A percentile compares a stretch with the other conserved stretches of the same genome.
Evolutionary conservation across 1,139 yeast genomes (phyloP).

Genomic region (Taiozyma onychis): DNA sequence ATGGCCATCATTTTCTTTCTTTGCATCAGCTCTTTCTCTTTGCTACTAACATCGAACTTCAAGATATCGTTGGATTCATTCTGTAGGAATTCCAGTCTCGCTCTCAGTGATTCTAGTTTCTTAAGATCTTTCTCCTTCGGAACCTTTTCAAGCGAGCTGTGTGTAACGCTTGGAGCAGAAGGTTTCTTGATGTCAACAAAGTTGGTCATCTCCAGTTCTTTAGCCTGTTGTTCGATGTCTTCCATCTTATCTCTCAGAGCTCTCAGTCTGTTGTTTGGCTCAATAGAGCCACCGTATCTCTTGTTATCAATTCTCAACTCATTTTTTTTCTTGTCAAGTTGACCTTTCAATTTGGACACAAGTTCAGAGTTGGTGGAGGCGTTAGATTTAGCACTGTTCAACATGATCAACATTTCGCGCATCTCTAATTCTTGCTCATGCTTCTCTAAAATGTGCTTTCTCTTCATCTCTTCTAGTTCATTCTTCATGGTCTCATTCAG

Average conservation of each 20-base stretch:
- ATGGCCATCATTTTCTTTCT: constrained; percentile 59
- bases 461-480: constrained; percentile 68
- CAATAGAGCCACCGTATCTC: constrained; percentile 51
- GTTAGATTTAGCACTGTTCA: constrained; percentile 30
- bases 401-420: constrained; percentile 74
- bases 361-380: constrained; percentile 31
- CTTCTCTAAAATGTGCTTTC: constrained; percentile 65
- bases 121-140: constrained; percentile 28
- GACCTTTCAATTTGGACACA: constrained; percentile 47
- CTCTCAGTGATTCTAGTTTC: constrained; percentile 47
- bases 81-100: constrained; percentile 55
- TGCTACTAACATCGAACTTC: constrained; percentile 48
- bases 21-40: constrained; percentile 49
- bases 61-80: constrained; percentile 69
- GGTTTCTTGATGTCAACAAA: constrained; percentile 41
- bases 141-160: constrained; percentile 19
- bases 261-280: constrained; percentile 73
- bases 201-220: constrained; percentile 83
- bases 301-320: constrained; percentile 54
- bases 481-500: constrained; percentile 56
- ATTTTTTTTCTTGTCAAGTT: constrained; percentile 56
- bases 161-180: constrained; percentile 1
- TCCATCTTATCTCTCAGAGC: constrained; percentile 83
- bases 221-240: constrained; percentile 74
- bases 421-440: constrained; percentile 86